Percentiles rank a stretch among this genome's conserved stretches.
These are phyloP conservation scores for Podospora pseudocomata DNA, from an alignment of 495 filamentous ascomycete species.

Conservation along the genomic window DNA sequence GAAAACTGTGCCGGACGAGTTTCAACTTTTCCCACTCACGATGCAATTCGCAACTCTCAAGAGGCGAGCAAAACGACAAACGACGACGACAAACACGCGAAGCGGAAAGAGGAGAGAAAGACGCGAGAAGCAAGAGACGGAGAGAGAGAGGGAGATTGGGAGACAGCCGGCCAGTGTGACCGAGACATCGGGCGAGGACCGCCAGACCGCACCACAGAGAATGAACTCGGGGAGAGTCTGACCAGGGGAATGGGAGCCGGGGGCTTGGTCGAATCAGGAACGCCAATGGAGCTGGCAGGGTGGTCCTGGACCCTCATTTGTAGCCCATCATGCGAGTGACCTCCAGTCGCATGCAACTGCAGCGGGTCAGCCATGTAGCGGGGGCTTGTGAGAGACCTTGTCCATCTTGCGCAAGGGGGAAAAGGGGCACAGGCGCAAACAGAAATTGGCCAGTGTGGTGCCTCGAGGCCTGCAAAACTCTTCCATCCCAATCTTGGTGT, in stretches of 20 bases:
- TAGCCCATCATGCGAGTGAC: constrained; percentile 23
- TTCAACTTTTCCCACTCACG: neutral
- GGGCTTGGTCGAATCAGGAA: constrained; percentile 32
- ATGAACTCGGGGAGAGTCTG: constrained; percentile 24
- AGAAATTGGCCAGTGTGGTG: constrained; percentile 21
- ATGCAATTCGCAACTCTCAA: constrained; percentile 13
- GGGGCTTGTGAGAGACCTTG: constrained; percentile 23
- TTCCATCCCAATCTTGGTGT: neutral
- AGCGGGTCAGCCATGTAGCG: constrained; percentile 20
- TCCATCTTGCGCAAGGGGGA: constrained; percentile 7
- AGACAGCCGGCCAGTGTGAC: constrained; percentile 7
- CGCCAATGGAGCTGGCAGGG: constrained; percentile 20
- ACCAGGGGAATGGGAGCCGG: constrained; percentile 20
- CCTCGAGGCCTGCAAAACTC: constrained; percentile 13
- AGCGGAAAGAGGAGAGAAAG: constrained; percentile 10
- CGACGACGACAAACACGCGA: constrained; percentile 4
- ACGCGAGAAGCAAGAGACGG: constrained; percentile 11
- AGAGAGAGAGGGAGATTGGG: constrained; percentile 15
- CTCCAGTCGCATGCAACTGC: constrained; percentile 15
- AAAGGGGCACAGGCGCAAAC: constrained; percentile 29
- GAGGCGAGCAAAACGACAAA: constrained; percentile 5
- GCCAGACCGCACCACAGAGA: constrained; percentile 20
- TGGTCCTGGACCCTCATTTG: constrained; percentile 20
- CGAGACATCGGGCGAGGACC: constrained; percentile 18
- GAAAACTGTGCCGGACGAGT: neutral